phyloP scores from a whole-genome alignment of 768 basidiomycete genomes.

The Tulasnella sp. region DNA sequence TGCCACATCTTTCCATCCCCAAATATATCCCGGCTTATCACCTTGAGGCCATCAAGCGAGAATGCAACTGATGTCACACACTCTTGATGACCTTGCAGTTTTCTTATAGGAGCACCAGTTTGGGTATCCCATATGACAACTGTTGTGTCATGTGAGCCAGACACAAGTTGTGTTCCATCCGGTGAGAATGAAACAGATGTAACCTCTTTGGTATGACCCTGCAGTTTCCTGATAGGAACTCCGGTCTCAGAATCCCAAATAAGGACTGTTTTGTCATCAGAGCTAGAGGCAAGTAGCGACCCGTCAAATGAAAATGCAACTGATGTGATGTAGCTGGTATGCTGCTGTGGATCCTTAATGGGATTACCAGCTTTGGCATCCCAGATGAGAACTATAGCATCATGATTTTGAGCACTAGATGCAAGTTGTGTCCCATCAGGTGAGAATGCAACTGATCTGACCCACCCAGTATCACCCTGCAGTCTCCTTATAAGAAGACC shows the following conservation, averaged over 20 bases:
- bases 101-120: background rate
- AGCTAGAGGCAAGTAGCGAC: background rate
- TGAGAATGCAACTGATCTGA: constrained; percentile 8
- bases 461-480: background rate
- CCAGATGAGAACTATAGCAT: background rate
- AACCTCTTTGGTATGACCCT: background rate
- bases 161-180: constrained; percentile 3
- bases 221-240: background rate
- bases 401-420: constrained; percentile 24
- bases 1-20: too few relatives aligned
- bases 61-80: constrained; percentile 3
- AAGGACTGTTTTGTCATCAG: constrained; percentile 4
- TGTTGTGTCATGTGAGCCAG: constrained; percentile 6
- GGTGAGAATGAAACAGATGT: background rate
- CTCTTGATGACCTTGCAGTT: background rate
- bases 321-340: background rate
- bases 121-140: constrained; percentile 9
- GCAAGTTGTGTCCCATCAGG: background rate
- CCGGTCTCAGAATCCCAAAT: constrained; percentile 12
- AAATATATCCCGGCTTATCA: too few relatives aligned
- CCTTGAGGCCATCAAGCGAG: constrained; percentile 5
- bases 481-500: background rate
- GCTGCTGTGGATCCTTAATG: constrained; percentile 34
- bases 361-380: constrained; percentile 37
- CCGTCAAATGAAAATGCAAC: constrained; percentile 10